Conservation (phyloP, 805 yeast species). For the Clavispora santaluciae region DNA sequence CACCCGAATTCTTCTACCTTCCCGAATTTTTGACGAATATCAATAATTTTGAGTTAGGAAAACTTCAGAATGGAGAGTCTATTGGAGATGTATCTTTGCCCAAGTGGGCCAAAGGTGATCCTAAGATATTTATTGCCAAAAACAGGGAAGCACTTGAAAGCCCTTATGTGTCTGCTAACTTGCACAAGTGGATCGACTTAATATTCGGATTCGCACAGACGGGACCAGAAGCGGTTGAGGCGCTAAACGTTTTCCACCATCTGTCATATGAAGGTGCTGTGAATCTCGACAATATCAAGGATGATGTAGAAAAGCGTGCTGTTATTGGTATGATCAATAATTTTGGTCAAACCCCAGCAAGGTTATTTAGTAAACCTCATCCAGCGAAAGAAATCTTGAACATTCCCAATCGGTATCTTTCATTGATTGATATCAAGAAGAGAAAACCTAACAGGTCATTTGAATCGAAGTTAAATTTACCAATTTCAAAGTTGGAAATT, state of each 20-base stretch:
- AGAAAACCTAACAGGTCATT: conserved; percentile 35
- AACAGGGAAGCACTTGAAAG: conserved; percentile 83
- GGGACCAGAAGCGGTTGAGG: conserved; percentile 61
- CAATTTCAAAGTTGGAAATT: conserved; percentile 43
- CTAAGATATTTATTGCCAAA: conserved; percentile 64
- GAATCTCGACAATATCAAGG: conserved; percentile 66
- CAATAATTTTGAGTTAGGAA: conserved; percentile 67
- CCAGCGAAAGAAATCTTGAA: conserved; percentile 42
- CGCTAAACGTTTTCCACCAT: conserved; percentile 77
- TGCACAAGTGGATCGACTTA: conserved; percentile 83
- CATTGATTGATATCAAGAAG: conserved; percentile 23
- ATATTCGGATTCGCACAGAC: conserved; percentile 77
- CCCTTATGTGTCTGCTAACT: conserved; percentile 67
- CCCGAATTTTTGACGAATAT: conserved; percentile 73
- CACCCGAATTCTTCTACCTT: conserved; percentile 79
- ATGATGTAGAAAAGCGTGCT: conserved; percentile 69
- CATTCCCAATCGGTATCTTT: conserved; percentile 32
- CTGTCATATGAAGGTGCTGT: conserved; percentile 82
- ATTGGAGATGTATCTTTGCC: conserved; percentile 68
- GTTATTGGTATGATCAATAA: conserved; percentile 82
- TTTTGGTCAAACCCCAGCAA: conserved; percentile 86
- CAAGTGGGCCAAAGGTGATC: conserved; percentile 79
- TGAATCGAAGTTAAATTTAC: conserved; percentile 37
- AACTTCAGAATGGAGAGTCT: conserved; percentile 54
- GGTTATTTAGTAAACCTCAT: conserved; percentile 67